Evolutionary conservation across 768 basidiomycete genomes (phyloP).

Genomic region (Collybia sp.): DNA sequence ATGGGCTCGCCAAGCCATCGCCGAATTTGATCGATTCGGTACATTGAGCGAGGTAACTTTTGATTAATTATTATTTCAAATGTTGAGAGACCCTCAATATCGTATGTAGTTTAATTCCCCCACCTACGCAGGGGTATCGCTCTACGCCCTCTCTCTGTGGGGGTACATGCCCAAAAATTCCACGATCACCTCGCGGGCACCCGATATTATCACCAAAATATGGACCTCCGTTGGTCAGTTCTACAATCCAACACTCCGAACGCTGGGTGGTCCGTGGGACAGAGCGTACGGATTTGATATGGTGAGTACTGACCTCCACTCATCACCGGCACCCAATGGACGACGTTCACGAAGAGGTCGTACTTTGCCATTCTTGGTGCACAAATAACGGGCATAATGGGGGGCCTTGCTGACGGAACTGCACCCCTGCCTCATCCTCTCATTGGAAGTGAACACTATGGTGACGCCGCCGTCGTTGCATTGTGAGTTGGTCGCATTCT

Average conservation of each 20-base stretch:
- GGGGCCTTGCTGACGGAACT: slow-evolving; percentile 16
- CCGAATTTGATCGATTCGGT: slow-evolving; percentile 18
- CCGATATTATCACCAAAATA: slow-evolving; percentile 18
- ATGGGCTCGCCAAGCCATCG: slow-evolving; percentile 22
- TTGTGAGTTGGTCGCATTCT: slow-evolving; percentile 10
- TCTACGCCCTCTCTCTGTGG: slow-evolving; percentile 25
- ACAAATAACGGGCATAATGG: slow-evolving; percentile 19
- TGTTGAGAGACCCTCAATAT: not conserved
- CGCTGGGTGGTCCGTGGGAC: slow-evolving; percentile 24
- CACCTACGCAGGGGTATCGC: slow-evolving; percentile 23
- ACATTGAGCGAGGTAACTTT: slow-evolving; percentile 21
- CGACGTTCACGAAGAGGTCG: slow-evolving; percentile 8
- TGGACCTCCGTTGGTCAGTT: slow-evolving; percentile 16
- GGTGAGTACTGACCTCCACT: slow-evolving; percentile 9
- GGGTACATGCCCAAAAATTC: slow-evolving; percentile 25
- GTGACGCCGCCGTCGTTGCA: slow-evolving; percentile 17
- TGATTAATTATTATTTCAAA: not conserved
- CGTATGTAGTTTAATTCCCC: slow-evolving; percentile 21
- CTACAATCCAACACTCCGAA: slow-evolving; percentile 22
- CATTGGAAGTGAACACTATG: slow-evolving; percentile 21
- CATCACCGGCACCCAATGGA: not conserved
- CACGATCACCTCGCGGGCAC: slow-evolving; percentile 15
- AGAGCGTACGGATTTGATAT: slow-evolving; percentile 23
- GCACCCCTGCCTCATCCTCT: slow-evolving; percentile 19
- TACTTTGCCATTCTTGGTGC: slow-evolving; percentile 24